phyloP scores from a whole-genome alignment of 1,284 basidiomycete genomes.

The Cryptococcus sp. region DNA sequence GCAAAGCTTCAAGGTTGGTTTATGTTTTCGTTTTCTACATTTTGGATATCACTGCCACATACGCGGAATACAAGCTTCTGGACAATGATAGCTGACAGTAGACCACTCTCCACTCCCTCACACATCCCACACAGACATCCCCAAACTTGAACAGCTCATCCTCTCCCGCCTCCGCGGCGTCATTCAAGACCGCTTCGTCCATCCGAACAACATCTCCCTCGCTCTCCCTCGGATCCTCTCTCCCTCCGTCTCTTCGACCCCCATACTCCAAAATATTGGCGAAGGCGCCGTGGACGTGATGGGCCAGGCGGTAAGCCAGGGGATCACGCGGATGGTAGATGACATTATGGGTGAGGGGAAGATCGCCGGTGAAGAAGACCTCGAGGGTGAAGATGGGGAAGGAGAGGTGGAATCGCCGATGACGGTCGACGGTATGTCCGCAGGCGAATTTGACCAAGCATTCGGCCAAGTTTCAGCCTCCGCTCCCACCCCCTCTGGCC shows the following conservation, averaged over 20 bases:
- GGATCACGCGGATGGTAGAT: constrained; percentile 23
- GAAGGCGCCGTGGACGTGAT: constrained; percentile 30
- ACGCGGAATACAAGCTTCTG: no score
- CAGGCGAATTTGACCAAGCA: no score
- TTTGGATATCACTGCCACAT: no score
- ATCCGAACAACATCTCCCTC: constrained; percentile 53
- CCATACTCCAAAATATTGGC: constrained; percentile 29
- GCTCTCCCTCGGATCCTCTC: constrained; percentile 51
- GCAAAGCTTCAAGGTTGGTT: constrained; percentile 56
- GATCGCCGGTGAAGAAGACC: no score
- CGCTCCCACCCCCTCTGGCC: no score
- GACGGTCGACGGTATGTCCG: no score
- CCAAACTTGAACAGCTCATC: constrained; percentile 59
- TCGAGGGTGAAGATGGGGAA: no score
- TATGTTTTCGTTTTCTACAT: no score
- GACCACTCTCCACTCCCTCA: neutral
- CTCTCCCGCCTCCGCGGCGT: constrained; percentile 53
- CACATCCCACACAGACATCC: constrained; percentile 50
- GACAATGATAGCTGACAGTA: neutral
- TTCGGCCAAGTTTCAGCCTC: neutral
- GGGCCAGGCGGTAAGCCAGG: constrained; percentile 24
- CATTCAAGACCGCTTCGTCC: constrained; percentile 55
- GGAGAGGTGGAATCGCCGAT: no score
- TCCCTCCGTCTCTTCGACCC: constrained; percentile 23
- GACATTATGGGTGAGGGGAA: constrained; percentile 12